phyloP scores from a whole-genome alignment of 176 grass and related monocot genomes.

The Bonia amplexicaulis region DNA sequence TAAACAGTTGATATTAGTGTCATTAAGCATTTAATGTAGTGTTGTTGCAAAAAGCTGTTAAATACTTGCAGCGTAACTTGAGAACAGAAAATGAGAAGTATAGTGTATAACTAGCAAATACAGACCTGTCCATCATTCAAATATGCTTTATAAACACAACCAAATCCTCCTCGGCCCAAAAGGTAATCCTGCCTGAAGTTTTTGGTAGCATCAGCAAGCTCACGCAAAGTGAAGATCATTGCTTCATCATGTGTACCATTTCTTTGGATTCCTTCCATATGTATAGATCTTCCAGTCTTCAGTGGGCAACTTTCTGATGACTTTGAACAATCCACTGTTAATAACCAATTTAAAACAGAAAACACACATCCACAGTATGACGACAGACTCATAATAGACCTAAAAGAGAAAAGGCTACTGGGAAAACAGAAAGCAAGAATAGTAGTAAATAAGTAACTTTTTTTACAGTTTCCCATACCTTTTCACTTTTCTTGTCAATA shows the following conservation, averaged over 20 bases:
- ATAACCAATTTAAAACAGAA: background rate
- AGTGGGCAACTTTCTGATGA: conserved; percentile 36
- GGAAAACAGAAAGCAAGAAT: background rate
- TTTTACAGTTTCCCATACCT: background rate
- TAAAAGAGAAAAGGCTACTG: background rate
- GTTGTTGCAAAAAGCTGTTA: background rate
- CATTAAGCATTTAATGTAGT: background rate
- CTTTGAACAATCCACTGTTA: conserved; percentile 17
- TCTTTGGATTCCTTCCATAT: conserved; percentile 3
- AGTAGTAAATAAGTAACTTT: background rate
- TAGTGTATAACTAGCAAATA: background rate
- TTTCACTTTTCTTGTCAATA: background rate
- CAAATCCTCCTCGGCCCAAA: conserved; percentile 66
- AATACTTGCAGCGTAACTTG: background rate
- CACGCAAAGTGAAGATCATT: conserved; percentile 46
- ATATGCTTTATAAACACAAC: conserved; percentile 58
- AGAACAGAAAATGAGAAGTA: background rate
- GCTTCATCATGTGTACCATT: conserved; percentile 18
- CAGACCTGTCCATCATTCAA: conserved; percentile 50
- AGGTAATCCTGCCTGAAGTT: conserved; percentile 52
- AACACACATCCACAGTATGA: background rate
- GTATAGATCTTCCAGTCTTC: conserved; percentile 1
- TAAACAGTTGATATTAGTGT: background rate
- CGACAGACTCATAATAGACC: background rate
- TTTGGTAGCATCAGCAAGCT: conserved; percentile 58